phyloP scores from a whole-genome alignment of 2,329 filamentous ascomycete species.

The Fusarium paranaense region DNA sequence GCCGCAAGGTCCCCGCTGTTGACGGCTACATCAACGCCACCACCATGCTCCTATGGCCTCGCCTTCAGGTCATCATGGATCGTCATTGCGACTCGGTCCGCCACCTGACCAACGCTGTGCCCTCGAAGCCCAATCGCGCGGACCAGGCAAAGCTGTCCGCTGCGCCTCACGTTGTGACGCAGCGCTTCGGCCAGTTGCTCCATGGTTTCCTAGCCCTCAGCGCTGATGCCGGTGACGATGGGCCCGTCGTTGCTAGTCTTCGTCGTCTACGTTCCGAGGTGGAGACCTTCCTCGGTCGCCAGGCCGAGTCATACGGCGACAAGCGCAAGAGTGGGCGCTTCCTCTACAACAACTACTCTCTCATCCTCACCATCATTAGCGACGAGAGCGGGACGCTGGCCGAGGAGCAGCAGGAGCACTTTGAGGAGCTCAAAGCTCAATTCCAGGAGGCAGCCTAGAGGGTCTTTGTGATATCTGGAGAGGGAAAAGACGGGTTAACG shows the following conservation, averaged over 20 bases:
- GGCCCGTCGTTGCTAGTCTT: slow-evolving; percentile 87
- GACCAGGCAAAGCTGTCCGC: slow-evolving; percentile 74
- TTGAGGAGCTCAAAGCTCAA: slow-evolving; percentile 73
- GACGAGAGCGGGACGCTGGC: slow-evolving; percentile 80
- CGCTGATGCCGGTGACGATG: slow-evolving; percentile 92
- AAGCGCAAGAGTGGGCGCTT: slow-evolving; percentile 86
- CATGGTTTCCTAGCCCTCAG: slow-evolving; percentile 87
- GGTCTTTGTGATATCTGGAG: not conserved
- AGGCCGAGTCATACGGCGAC: slow-evolving; percentile 82
- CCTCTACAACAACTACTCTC: slow-evolving; percentile 94
- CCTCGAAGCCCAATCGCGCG: slow-evolving; percentile 56
- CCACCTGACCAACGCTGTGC: slow-evolving; percentile 66
- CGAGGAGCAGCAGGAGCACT: slow-evolving; percentile 79
- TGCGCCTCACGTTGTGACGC: slow-evolving; percentile 91
- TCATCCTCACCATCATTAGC: slow-evolving; percentile 92
- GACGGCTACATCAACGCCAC: slow-evolving; percentile 95
- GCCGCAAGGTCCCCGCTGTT: slow-evolving; percentile 87
- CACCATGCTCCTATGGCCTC: slow-evolving; percentile 96
- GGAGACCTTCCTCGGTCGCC: slow-evolving; percentile 82
- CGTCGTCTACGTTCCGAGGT: slow-evolving; percentile 82
- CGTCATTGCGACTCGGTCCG: slow-evolving; percentile 90
- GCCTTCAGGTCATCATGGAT: slow-evolving; percentile 94
- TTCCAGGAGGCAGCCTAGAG: slow-evolving; percentile 59
- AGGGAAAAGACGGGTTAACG: not conserved
- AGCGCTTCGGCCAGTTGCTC: slow-evolving; percentile 93